These are phyloP conservation scores for Colletotrichum tropicicola DNA, from an alignment of 2,329 filamentous ascomycete species.

Conservation along the genomic window DNA sequence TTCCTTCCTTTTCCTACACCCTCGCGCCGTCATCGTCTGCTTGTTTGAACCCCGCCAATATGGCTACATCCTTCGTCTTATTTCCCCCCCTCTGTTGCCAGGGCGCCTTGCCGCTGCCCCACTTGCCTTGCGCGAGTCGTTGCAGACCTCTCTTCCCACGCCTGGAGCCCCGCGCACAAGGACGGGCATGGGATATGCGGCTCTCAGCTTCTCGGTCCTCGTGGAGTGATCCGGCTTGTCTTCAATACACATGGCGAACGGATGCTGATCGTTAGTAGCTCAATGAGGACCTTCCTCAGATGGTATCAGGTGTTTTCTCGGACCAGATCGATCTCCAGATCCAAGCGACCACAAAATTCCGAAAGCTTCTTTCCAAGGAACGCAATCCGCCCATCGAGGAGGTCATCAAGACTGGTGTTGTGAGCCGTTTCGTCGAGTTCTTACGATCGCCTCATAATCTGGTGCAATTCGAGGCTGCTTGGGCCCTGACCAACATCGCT, in stretches of 20 bases:
- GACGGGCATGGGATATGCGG: background rate
- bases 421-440: slow-evolving; percentile 97
- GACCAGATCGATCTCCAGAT: slow-evolving; percentile 99
- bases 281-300: slow-evolving; percentile 96
- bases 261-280: slow-evolving; percentile 66
- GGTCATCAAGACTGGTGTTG: slow-evolving; percentile 98
- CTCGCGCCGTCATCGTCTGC: background rate
- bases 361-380: slow-evolving; percentile 98
- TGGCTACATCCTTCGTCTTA: slow-evolving; percentile 26
- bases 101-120: slow-evolving; percentile 28
- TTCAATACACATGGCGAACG: background rate
- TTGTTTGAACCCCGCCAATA: slow-evolving; percentile 31
- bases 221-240: background rate
- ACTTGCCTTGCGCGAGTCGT: slow-evolving; percentile 27
- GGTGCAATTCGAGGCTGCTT: slow-evolving; percentile 98
- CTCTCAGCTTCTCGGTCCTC: background rate
- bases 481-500: slow-evolving; percentile 99
- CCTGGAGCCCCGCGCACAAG: background rate
- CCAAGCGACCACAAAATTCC: slow-evolving; percentile 96
- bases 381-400: slow-evolving; percentile 99
- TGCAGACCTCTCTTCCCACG: background rate
- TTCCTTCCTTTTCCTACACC: slow-evolving; percentile 25
- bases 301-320: slow-evolving; percentile 98
- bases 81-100: slow-evolving; percentile 31
- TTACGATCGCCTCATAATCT: slow-evolving; percentile 96